phyloP scores from a whole-genome alignment of 2,329 filamentous ascomycete genomes.

The Stemphylium beticola region DNA sequence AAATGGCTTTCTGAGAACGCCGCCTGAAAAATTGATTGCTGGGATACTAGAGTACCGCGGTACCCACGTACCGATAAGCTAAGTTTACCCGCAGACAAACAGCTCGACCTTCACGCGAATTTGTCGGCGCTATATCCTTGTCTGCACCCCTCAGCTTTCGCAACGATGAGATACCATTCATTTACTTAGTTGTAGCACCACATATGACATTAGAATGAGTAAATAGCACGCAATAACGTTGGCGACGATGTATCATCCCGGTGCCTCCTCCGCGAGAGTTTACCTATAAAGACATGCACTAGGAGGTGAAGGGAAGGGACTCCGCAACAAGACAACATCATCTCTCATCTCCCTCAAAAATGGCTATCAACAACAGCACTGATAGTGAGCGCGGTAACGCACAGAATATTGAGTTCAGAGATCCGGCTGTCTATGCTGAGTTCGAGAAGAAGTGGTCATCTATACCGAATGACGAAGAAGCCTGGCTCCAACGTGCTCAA shows the following conservation, averaged over 20 bases:
- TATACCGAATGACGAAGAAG: slow-evolving; percentile 50
- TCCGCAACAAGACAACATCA: not conserved
- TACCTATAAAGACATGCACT: not conserved
- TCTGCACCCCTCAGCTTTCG: not conserved
- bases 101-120: not conserved
- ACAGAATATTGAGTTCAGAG: slow-evolving; percentile 22
- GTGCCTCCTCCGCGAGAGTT: not conserved
- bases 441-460: slow-evolving; percentile 48
- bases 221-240: slow-evolving; percentile 9
- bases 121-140: not conserved
- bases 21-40: too few species aligned
- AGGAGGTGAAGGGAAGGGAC: not conserved
- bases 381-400: slow-evolving; percentile 18
- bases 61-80: not conserved
- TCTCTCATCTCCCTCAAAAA: not conserved
- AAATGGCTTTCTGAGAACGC: not conserved
- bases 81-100: not conserved
- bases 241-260: not conserved
- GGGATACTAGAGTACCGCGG: too few species aligned
- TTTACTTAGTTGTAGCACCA: not conserved
- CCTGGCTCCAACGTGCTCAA: slow-evolving; percentile 58
- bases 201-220: not conserved
- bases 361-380: slow-evolving; percentile 18
- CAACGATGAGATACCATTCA: not conserved
- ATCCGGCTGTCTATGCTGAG: slow-evolving; percentile 51